Evolutionary conservation across 2,329 filamentous ascomycete species (phyloP), one percentile per base, ranked within the genome.

Genomic region (Arthrinium puccinioides): DNA sequence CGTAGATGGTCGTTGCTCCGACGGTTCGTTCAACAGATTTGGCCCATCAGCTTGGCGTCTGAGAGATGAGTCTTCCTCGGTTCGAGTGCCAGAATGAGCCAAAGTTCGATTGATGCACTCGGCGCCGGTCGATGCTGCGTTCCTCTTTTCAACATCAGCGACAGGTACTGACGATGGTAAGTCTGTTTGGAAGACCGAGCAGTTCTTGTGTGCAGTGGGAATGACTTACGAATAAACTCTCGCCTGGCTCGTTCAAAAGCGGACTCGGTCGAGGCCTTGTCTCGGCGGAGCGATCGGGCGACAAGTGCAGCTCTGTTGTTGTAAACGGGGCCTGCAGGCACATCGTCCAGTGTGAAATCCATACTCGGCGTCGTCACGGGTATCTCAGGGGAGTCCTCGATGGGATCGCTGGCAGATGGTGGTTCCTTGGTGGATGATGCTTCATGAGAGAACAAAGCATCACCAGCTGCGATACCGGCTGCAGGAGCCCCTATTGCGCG

Each of bases 11-110:
- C n/a, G n/a, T n/a, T n/a, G n/a, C n/a, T n/a, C n/a, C n/a, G n/a
- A n/a, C n/a, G n/a, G n/a, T n/a, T n/a, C 21, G 14, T n/a, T 23
- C 5, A 31, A 31, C 9, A 9, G 28, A 9, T 9, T 11, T 31
- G 28, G 28, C 16, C 15, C 16, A 15, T 9, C 9, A 31, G 10
- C 16, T 16, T 4, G 15, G 9, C 11, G 14, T 16, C n/a, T 21
- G n/a, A n/a, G n/a, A n/a, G 25, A 21, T 20, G 20, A 42, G 32
- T 28, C 40, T 32, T 21, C 28, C 32, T 29, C 40, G 29, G 33
- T 42, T 42, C 25, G 40, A 25, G 16, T 42, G 40, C 40, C 37
- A 39, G 37, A 42, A 42, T 23, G 40, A 34, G n/a, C 40, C 40
- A 29, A 39, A 37, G 20, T 38, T 39, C 28, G 40, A 24, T 16